These are phyloP conservation scores for Cladophialophora bantiana DNA, from an alignment of 2,329 filamentous ascomycete genomes.

Conservation along the genomic window DNA sequence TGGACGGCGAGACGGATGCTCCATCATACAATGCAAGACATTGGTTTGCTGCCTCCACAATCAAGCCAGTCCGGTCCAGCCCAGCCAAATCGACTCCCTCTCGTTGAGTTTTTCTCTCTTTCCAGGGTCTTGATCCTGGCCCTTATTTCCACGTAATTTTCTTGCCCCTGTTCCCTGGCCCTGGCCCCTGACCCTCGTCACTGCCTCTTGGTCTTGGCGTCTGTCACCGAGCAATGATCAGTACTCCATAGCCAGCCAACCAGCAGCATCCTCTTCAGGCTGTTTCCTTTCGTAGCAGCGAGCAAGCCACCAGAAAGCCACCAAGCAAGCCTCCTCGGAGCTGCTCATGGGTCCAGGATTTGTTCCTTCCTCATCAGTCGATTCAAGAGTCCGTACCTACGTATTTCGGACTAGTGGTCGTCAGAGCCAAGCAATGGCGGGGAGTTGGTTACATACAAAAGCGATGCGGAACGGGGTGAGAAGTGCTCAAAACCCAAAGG, in stretches of 20 bases:
- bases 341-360: not conserved
- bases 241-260: not conserved
- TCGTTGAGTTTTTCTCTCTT: not conserved
- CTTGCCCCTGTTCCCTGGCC: not conserved
- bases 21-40: not conserved
- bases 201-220: not conserved
- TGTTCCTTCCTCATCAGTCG: not conserved
- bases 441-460: not conserved
- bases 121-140: not conserved
- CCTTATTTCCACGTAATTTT: not conserved
- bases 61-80: no score
- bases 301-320: not conserved
- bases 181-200: not conserved
- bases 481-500: not conserved
- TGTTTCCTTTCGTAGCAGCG: not conserved
- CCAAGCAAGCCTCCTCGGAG: not conserved
- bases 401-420: not conserved
- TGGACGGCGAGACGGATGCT: not conserved
- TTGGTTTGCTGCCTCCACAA: not conserved
- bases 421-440: not conserved
- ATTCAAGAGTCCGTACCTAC: not conserved
- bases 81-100: no score
- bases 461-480: not conserved
- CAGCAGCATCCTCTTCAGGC: constrained; percentile 2
- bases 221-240: not conserved